Evolutionary conservation across 306 rosid species (phyloP).

Genomic region (Dicorynia guianensis): DNA sequence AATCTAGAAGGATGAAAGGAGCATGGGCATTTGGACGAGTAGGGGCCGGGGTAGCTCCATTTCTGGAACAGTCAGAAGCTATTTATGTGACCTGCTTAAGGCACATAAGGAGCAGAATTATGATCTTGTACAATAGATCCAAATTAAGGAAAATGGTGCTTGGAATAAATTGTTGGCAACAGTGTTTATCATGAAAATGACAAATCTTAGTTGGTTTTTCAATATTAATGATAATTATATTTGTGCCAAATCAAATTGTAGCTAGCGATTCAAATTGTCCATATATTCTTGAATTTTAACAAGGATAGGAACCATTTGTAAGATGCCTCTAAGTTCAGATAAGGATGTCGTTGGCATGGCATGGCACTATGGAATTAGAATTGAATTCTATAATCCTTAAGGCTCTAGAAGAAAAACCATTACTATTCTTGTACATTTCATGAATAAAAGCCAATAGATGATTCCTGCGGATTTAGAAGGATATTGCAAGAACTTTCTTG

Average conservation of each 20-base stretch:
- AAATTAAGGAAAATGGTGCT: neutral
- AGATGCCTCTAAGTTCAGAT: constrained; percentile 43
- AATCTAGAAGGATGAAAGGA: constrained; percentile 32
- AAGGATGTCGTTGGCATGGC: constrained; percentile 38
- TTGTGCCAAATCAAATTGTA: neutral
- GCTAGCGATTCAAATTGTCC: too few relatives aligned
- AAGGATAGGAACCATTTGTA: constrained; percentile 31
- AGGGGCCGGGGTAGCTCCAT: constrained; percentile 45
- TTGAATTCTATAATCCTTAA: constrained; percentile 38
- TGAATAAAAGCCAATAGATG: neutral
- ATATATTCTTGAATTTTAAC: constrained; percentile 18
- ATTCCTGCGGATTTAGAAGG: neutral
- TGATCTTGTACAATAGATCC: constrained; percentile 23
- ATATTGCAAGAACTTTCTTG: neutral
- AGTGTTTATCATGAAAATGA: constrained; percentile 37
- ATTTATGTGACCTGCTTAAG: constrained; percentile 33
- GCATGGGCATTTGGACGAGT: constrained; percentile 36
- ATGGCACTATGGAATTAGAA: constrained; percentile 42
- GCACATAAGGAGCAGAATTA: constrained; percentile 36
- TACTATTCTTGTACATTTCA: neutral
- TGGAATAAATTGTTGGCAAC: constrained; percentile 27
- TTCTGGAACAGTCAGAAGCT: constrained; percentile 36
- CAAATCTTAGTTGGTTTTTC: neutral
- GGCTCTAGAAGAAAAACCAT: constrained; percentile 18
- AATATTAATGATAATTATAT: neutral